Base-by-base conservation (phyloP, 2,329 filamentous ascomycete genomes). In the Macrophomina pseudophaseolina region DNA sequence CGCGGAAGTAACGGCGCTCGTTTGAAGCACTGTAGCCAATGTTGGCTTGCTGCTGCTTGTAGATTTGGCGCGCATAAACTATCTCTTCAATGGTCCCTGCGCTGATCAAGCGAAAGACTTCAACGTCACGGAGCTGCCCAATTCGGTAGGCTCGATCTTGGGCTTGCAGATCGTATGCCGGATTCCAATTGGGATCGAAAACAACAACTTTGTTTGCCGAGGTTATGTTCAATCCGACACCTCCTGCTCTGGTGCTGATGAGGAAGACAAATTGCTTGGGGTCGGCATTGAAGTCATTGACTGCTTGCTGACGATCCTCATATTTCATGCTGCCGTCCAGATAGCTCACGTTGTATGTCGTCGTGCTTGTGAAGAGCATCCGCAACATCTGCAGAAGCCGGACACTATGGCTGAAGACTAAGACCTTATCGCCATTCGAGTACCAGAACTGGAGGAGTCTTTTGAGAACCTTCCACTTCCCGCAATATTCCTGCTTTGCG, bases 1-100 rank as follows among this genome's bases (percentile, higher is more conserved):
- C 95, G 71, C 91, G 93, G 82, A 99, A 99, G 78, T 99, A 99
- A 1, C 95, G 88, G 3, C 95, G 89, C 78, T 99, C 95, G 5
- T 90, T 91, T 0, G 92, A 96, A 0, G 95, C 95, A 40, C 90
- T 96, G 78, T 99, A 98, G 0, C 92, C 95, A 67, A 99, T 98
- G 74, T 97, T 98, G 32, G 95, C 94, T 80, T 98, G 95, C 74
- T 99, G 95, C 75, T 99, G 95, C 78, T 99, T 99, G 84, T 99
- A 99, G 46, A 99, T 95, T 74, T 99, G 95, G 6, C 95, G 87
- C 0, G 94, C 95, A 73, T 99, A 99, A 7, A 98, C 93, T 64
- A 97, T 95, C 78, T 99, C 95, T 75, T 99, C 95, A 16, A 99
- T 93, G 0, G 95, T 98, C 0, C 95, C 95, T 1, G 92, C 89